phyloP scores from a whole-genome alignment of 495 filamentous ascomycete genomes.

The Coniosporium apollinis region DNA sequence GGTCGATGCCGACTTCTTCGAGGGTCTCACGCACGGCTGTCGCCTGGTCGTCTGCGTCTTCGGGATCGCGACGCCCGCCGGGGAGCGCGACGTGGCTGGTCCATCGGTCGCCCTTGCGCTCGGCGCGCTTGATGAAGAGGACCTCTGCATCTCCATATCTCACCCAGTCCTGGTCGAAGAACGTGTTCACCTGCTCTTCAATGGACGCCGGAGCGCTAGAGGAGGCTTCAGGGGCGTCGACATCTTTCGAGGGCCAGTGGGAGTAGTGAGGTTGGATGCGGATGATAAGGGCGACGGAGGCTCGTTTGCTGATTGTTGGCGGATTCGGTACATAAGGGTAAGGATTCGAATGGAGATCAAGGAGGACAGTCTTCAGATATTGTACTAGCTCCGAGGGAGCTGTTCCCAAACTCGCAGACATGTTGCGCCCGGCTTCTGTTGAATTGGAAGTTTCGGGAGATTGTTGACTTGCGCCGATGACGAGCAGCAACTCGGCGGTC shows the following conservation, averaged over 20 bases:
- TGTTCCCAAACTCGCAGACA: background rate
- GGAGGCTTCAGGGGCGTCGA: slow-evolving; percentile 6
- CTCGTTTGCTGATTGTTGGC: slow-evolving; percentile 42
- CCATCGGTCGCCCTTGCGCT: slow-evolving; percentile 57
- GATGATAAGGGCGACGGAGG: slow-evolving; percentile 56
- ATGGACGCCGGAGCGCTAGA: slow-evolving; percentile 13
- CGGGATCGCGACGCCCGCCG: slow-evolving; percentile 53
- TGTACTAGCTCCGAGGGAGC: slow-evolving; percentile 12
- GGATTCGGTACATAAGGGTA: slow-evolving; percentile 51
- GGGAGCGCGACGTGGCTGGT: slow-evolving; percentile 60
- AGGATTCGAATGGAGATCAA: slow-evolving; percentile 34
- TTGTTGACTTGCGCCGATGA: too few relatives aligned
- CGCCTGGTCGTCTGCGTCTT: slow-evolving; percentile 46
- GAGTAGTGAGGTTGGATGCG: slow-evolving; percentile 46
- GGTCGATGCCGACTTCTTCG: slow-evolving; percentile 57
- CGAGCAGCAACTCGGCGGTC: too few relatives aligned
- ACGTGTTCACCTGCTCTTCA: slow-evolving; percentile 33
- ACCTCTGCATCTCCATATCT: slow-evolving; percentile 57
- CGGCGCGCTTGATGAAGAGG: slow-evolving; percentile 62
- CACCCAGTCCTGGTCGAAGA: slow-evolving; percentile 58
- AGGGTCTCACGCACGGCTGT: slow-evolving; percentile 51
- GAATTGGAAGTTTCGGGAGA: too few relatives aligned
- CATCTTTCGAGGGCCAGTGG: slow-evolving; percentile 30
- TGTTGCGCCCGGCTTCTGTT: too few relatives aligned
- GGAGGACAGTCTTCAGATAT: slow-evolving; percentile 29